These are phyloP conservation scores for Fusarium chaquense DNA, from an alignment of 2,329 filamentous ascomycete species.

Conservation along the genomic window DNA sequence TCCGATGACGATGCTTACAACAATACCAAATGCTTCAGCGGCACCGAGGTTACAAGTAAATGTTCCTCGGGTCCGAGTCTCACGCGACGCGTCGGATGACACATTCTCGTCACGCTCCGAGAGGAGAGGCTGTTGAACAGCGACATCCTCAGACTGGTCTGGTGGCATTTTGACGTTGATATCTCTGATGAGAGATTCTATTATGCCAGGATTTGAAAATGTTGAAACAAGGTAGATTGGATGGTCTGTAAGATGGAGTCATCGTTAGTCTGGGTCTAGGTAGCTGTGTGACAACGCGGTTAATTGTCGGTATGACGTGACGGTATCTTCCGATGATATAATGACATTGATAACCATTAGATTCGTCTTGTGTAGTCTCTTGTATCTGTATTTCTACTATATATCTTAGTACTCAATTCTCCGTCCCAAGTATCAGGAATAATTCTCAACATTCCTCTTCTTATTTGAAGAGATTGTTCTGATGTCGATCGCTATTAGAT, in stretches of 20 bases:
- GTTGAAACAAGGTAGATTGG: conserved; percentile 1
- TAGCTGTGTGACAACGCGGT: conserved; percentile 28
- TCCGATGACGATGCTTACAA: conserved; percentile 73
- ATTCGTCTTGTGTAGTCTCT: background rate
- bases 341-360: accelerated
- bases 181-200: background rate
- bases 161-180: conserved; percentile 25
- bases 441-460: background rate
- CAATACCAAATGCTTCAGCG: conserved; percentile 67
- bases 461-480: background rate
- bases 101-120: conserved; percentile 15
- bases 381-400: background rate
- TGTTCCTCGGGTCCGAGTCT: conserved; percentile 27
- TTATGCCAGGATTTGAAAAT: background rate
- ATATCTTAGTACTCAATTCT: background rate
- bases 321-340: background rate
- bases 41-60: conserved; percentile 61
- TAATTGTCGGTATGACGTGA: conserved; percentile 40
- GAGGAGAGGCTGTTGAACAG: conserved; percentile 35
- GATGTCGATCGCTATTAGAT: background rate
- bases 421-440: too few species aligned
- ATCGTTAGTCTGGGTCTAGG: background rate
- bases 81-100: conserved; percentile 7
- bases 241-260: conserved; percentile 8
- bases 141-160: conserved; percentile 10